Percentiles rank a stretch among this genome's conserved stretches.
Evolutionary conservation across 306 rosid genomes (phyloP).

Genomic region (Calophaca sinica): DNA sequence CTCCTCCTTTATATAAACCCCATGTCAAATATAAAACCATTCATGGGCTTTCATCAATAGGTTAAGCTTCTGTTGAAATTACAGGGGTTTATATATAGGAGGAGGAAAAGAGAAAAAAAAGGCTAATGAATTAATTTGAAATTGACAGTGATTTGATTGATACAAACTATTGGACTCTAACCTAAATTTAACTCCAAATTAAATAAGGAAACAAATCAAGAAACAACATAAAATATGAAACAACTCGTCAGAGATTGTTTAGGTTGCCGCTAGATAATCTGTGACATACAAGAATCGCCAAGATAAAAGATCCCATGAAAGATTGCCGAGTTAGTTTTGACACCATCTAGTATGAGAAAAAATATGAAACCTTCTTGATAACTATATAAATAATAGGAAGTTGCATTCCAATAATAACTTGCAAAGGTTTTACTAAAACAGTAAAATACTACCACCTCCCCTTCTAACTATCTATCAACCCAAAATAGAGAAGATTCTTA

Average conservation of each 20-base stretch:
- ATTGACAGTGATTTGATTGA: not conserved
- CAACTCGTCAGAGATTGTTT: not conserved
- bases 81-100: not conserved
- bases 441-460: constrained; percentile 9
- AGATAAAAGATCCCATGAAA: constrained; percentile 8
- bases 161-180: not conserved
- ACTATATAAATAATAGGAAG: not conserved
- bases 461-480: constrained; percentile 20
- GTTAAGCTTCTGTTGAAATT: not conserved
- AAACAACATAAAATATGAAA: not conserved
- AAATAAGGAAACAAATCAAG: no score
- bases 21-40: not conserved
- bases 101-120: not conserved
- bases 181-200: not conserved
- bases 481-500: constrained; percentile 54
- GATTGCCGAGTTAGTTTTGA: not conserved
- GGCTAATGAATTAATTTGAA: not conserved
- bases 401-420: constrained; percentile 14
- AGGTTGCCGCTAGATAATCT: constrained; percentile 19
- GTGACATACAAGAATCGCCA: constrained; percentile 6
- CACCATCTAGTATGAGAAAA: constrained; percentile 10
- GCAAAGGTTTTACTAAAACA: not conserved
- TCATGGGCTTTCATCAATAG: not conserved
- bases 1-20: no score
- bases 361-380: not conserved